Base-by-base conservation (phyloP, 306 rosid genomes). In the Vachellia pachyceras region DNA sequence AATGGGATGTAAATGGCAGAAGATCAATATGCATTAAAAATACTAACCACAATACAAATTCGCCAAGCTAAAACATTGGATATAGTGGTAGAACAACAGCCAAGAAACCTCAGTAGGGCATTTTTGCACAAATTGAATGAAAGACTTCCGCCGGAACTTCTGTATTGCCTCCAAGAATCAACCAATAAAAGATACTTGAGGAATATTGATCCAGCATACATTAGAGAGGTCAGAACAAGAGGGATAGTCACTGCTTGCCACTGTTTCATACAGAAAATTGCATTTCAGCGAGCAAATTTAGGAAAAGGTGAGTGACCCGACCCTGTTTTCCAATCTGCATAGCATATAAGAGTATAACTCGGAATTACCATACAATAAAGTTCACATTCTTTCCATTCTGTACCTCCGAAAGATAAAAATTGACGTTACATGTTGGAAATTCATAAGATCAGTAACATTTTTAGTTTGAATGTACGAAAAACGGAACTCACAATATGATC, bases 161-260 rank as follows among this genome's bases (percentile, higher is more conserved):
- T 23, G 63, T 80, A 70, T 36, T 86, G 85, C 86, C 89, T 82
- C 97, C 89, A 81, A 50, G 90, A 85, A 69, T 77, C 84, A 41
- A 92, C 44, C 82, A 91, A 76, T 60, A 82, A 54, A 75, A 93
- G 79, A 74, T 52, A 83, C 91, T 92, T 93, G 74, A 61, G 85
- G 89, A 85, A 80, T 78, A 93, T 70, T 39, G 98, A 93, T 65
- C 99, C 99, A 45, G 88, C 86, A 29, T 95, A 95, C 92, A 95
- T 82, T 50, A 93, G 81, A 79, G 90, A 90, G 60, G 99, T 93
- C 98, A 95, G 83, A 40, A 85, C 82, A 39, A 95, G 89, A 77
- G 98, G 99, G 82, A 93, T 79, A 75, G 87, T 36, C 89, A 87
- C 83, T 58, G 98, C 94, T 88, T 90, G 96, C 99, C 98, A 92